Evolutionary conservation across 2,329 filamentous ascomycete species (phyloP).

Genomic region (Aureobasidium pullulans): DNA sequence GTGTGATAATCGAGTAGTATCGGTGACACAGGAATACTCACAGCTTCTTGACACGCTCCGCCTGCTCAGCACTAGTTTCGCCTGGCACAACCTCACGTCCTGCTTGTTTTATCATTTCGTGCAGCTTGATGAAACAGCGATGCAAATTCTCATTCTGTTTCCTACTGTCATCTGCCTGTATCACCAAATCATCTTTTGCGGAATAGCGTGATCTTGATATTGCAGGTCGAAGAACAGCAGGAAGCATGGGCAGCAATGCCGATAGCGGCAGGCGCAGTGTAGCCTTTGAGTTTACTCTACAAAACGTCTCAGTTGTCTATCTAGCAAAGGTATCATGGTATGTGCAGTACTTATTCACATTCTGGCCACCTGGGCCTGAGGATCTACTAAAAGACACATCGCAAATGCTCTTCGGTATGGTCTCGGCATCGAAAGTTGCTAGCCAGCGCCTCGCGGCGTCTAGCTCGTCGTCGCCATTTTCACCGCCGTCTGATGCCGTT

Average conservation of each 20-base stretch:
- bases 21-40: conserved; percentile 25
- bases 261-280: conserved; percentile 4
- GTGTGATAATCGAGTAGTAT: not conserved
- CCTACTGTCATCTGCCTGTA: conserved; percentile 56
- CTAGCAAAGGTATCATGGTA: not conserved
- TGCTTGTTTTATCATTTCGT: conserved; percentile 45
- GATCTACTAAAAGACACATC: conserved; percentile 57
- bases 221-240: conserved; percentile 43
- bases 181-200: conserved; percentile 45
- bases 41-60: conserved; percentile 47
- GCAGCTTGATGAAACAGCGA: conserved; percentile 51
- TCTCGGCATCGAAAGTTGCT: conserved; percentile 42
- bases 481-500: not conserved
- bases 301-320: not conserved
- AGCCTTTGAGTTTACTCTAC: conserved; percentile 6
- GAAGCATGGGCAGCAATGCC: conserved; percentile 46
- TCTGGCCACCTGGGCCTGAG: conserved; percentile 59
- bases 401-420: conserved; percentile 50
- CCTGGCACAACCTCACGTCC: conserved; percentile 48
- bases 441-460: conserved; percentile 41
- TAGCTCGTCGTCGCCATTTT: conserved; percentile 15
- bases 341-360: conserved; percentile 57
- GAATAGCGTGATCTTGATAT: conserved; percentile 37
- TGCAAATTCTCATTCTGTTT: conserved; percentile 55
- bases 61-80: conserved; percentile 52